Evolutionary conservation across 371 early-diverging fungal species (phyloP), one percentile per base, ranked within the genome.

Genomic region (Mortierella sp.): DNA sequence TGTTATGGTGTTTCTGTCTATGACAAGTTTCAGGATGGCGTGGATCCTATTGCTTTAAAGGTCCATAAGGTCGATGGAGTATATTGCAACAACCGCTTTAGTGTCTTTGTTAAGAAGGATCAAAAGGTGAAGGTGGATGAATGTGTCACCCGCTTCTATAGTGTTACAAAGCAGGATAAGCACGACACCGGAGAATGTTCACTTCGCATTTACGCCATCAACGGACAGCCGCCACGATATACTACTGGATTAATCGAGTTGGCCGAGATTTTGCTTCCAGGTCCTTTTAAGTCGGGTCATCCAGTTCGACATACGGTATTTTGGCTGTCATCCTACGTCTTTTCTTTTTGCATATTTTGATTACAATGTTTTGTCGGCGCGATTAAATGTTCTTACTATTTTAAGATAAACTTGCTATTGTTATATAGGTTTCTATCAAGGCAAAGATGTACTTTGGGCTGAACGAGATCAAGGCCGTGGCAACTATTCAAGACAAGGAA

Each of bases 71-170:
- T 63, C 0, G 58, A 66, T 8, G 74, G 79, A 37, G 6, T 52
- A 29, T 13, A 4, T 29, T 76, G 76, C 34, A 48, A 0, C 0
- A 14, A 66, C 16, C 71, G 71, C 43, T 76, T 76, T 52, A 71
- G 50, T n/a, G n/a, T 24, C 50, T 70, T 76, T 53, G 71, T 76
- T 67, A 63, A 8, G 19, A 76, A 76, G 39, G 79, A 53, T 52
- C 71, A 79, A 50, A 45, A 47, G 70, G 74, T 79, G 29, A 34
- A 79, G 41, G 26, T 79, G 45, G 29, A 76, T 41, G 76, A 76
- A 63, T 71, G 76, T 48, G 44, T 79, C 52, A 50, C 37, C 34
- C 37, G 24, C 10, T 16, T 24, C 1, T 66, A 66, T 22, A 1
- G 1, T 65, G 39, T 63, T 34, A 52, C 14, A 52, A 58, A 74